Percentiles rank a stretch among this genome's conserved stretches.
phyloP scores from a whole-genome alignment of 2,329 filamentous ascomycete genomes.

The Apiospora saccharicola region DNA sequence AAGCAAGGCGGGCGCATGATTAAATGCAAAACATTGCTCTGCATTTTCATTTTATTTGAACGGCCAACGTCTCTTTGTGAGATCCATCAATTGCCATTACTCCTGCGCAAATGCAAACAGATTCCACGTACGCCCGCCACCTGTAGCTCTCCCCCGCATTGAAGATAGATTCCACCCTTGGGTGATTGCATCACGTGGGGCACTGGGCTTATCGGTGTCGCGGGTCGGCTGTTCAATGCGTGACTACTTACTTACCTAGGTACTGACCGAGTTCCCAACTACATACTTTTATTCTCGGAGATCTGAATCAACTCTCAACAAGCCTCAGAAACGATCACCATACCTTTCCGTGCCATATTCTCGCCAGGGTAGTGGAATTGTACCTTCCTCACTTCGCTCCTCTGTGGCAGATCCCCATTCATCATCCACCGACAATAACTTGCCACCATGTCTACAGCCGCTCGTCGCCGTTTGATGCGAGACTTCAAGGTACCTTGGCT shows the following conservation, averaged over 20 bases:
- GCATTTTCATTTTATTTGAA: not conserved
- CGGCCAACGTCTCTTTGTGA: not conserved
- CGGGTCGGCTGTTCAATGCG: constrained; percentile 13
- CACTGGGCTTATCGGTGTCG: constrained; percentile 20
- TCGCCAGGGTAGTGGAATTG: not conserved
- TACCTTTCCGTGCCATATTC: not conserved
- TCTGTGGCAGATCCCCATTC: not conserved
- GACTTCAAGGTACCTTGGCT: constrained; percentile 73
- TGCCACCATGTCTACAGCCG: constrained; percentile 72
- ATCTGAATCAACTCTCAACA: not conserved
- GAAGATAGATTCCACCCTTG: not conserved
- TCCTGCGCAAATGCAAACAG: not conserved
- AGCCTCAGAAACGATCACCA: not conserved
- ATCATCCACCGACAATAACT: not conserved
- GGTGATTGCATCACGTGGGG: constrained; percentile 18
- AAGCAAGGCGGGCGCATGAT: not conserved
- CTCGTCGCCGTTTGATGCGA: constrained; percentile 78
- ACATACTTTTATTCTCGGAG: constrained; percentile 16
- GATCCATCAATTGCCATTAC: not conserved
- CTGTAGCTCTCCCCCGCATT: not conserved
- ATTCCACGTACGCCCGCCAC: not conserved
- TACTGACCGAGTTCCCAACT: constrained; percentile 12
- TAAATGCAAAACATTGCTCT: not conserved
- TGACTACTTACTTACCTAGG: too few species aligned
- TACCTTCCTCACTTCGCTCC: not conserved